Conservation (phyloP, 2,329 filamentous ascomycete species). For the Tricladium varicosporioides region DNA sequence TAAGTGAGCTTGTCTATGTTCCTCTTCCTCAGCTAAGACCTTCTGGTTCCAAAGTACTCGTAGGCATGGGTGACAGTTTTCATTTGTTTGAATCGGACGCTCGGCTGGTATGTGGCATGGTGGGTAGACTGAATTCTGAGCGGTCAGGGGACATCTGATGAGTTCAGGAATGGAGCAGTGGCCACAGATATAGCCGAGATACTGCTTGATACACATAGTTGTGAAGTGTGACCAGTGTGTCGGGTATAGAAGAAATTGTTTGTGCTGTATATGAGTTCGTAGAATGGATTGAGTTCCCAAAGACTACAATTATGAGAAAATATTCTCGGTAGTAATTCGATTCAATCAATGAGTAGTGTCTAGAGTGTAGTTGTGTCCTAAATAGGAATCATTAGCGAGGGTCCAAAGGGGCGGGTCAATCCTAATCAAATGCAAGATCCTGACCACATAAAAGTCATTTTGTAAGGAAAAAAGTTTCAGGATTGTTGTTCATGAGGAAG, state of each 20-base stretch:
- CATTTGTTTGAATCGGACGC: slow-evolving; percentile 21
- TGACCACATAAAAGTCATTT: too few relatives aligned
- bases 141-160: slow-evolving; percentile 40
- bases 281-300: too few relatives aligned
- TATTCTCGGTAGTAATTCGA: too few relatives aligned
- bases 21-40: slow-evolving; percentile 26
- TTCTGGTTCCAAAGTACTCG: slow-evolving; percentile 32
- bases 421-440: too few relatives aligned
- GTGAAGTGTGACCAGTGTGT: neutral
- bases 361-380: too few relatives aligned
- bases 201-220: slow-evolving; percentile 47
- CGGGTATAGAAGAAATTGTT: neutral
- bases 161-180: slow-evolving; percentile 43
- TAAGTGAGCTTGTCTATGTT: slow-evolving; percentile 24
- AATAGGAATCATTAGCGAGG: too few relatives aligned
- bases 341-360: too few relatives aligned
- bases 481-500: too few relatives aligned
- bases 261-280: too few relatives aligned
- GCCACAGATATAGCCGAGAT: slow-evolving; percentile 46
- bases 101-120: slow-evolving; percentile 28
- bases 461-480: too few relatives aligned
- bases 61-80: slow-evolving; percentile 30
- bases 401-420: too few relatives aligned
- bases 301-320: too few relatives aligned
- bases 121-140: slow-evolving; percentile 26